Evolutionary conservation across 2,329 filamentous ascomycete species (phyloP), one percentile per base, ranked within the genome.

Genomic region (Pseudogymnoascus pannorum): DNA sequence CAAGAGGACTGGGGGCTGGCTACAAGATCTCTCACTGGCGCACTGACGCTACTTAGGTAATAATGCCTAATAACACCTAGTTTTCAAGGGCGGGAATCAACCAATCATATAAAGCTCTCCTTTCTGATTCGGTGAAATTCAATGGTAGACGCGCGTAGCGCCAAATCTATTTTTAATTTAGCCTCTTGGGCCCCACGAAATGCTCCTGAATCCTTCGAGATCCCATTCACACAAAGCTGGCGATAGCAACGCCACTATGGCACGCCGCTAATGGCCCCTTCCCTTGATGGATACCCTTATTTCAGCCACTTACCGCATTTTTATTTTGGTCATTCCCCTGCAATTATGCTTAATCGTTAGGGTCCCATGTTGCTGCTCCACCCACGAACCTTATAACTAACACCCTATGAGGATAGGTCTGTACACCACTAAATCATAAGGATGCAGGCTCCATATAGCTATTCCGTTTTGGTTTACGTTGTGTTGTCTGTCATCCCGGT

Each of bases 121-220:
- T 48, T 48, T 48, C 20, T 48, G 42, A 48, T 48, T 48, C 18
- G 42, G 42, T 48, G 20, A 48, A 24, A 26, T 8, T 3, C 20
- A 24, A 48, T 48, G 42, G 20, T 48, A 48, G 20, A 20, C 42
- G 42, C 42, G 20, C 2, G 9, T 48, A 48, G 42, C 20, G 42
- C 24, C 5, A 20, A 48, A 48, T 48, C 42, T n/a, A 48, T 48
- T 24, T 18, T 48, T 48, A 26, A 48, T 48, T 48, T 48, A 48
- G 42, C 42, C 42, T 48, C 20, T 20, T 14, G 22, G 42, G 42
- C 22, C 22, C 24, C 20, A 7, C 42, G 12, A 20, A 42, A 42
- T 20, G 18, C 38, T 48, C 42, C 42, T 48, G 42, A 48, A 48
- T 24, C 42, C 42, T 48, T 48, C 42, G 42, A 48, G 42, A 48